Percentiles rank a stretch among this genome's conserved stretches.
Evolutionary conservation across 441 rosid species (phyloP).

Genomic region (Monsonia emarginata): DNA sequence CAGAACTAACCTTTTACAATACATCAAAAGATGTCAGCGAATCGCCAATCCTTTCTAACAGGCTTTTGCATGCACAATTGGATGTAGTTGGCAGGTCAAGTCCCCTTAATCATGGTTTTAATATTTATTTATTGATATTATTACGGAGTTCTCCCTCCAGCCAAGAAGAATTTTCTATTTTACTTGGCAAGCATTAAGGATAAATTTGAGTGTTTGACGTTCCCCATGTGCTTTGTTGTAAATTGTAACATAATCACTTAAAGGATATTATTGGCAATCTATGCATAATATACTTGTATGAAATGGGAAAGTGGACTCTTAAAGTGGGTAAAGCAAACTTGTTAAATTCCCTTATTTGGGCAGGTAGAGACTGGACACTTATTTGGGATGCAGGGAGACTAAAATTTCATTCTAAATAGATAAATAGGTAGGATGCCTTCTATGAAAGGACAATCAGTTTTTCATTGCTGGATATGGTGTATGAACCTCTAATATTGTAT

Average conservation of each 20-base stretch:
- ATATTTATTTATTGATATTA: background rate
- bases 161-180: background rate
- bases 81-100: conserved; percentile 74
- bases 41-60: conserved; percentile 64
- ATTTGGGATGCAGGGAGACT: background rate
- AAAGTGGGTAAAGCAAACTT: too few species aligned
- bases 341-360: too few species aligned
- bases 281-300: background rate
- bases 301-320: background rate
- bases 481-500: background rate
- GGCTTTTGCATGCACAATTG: conserved; percentile 81
- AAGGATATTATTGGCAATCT: background rate
- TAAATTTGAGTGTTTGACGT: background rate
- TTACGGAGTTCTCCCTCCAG: background rate
- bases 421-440: background rate
- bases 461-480: background rate
- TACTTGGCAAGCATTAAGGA: background rate
- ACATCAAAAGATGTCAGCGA: conserved; percentile 63
- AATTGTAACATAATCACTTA: background rate
- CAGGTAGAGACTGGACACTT: background rate
- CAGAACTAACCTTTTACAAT: conserved; percentile 88
- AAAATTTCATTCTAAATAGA: background rate
- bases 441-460: background rate
- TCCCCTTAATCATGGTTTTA: conserved; percentile 8
- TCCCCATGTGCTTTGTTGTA: background rate